Conservation (phyloP, 225 moss, liverwort and hornwort species). For the Bryum argenteum region DNA sequence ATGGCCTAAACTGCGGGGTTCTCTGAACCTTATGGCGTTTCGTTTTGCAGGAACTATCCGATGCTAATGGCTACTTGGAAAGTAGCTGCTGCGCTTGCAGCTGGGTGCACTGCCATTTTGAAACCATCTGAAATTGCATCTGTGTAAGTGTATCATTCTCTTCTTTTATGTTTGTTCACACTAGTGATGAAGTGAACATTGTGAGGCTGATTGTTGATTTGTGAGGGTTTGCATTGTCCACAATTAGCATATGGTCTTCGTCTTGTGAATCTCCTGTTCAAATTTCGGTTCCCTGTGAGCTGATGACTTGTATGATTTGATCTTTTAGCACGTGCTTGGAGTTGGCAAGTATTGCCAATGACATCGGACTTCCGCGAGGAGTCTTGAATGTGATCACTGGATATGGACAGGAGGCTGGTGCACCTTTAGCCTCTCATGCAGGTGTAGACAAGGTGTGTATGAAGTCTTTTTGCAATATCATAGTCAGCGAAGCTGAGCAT, state of each 20-base stretch:
- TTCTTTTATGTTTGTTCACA: background rate
- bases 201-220: background rate
- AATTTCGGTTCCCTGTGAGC: background rate
- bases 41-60: slow-evolving; percentile 86
- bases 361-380: slow-evolving; percentile 87
- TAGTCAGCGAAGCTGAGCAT: background rate
- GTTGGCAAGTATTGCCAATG: slow-evolving; percentile 80
- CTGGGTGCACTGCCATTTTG: slow-evolving; percentile 88
- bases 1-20: background rate
- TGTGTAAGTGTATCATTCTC: slow-evolving; percentile 57
- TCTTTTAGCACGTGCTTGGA: slow-evolving; percentile 88
- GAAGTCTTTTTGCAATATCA: background rate
- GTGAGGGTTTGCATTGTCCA: background rate
- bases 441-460: slow-evolving; percentile 77
- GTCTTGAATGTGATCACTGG: slow-evolving; percentile 92
- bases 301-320: slow-evolving; percentile 14
- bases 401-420: slow-evolving; percentile 78
- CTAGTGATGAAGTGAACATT: background rate
- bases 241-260: background rate
- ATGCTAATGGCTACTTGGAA: slow-evolving; percentile 99
- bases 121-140: slow-evolving; percentile 97
- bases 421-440: slow-evolving; percentile 81
- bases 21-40: background rate
- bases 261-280: background rate
- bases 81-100: slow-evolving; percentile 96